Evolutionary conservation across 495 filamentous ascomycete genomes (phyloP), one percentile per base, ranked within the genome.

Genomic region (Penicillium riverlandense): DNA sequence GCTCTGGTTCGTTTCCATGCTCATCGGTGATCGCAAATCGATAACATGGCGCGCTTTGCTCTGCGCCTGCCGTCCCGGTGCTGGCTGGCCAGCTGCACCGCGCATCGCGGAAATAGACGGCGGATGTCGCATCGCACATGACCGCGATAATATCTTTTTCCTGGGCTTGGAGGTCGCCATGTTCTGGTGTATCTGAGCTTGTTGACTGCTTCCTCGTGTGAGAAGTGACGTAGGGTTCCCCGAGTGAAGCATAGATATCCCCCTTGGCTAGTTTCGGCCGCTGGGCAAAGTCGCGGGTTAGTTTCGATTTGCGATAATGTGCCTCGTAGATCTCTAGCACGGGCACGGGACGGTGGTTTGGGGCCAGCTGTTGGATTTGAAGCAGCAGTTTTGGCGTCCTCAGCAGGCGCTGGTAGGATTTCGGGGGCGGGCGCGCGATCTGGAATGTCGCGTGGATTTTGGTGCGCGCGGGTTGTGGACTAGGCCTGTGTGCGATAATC

Each of bases 311-410:
- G 32, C 61, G 53, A 10, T 55, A 45, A 27, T 63, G 55, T 11
- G 66, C 65, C 29, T 61, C 62, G 58, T 59, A 65, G 45, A 66
- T 49, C 35, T 65, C 66, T 2, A 70, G 54, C 15, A 70, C 59
- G 3, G 66, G 63, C 11, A 64, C 49, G 35, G 57, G 56, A 10
- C 58, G 55, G 35, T 53, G 38, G 4, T 63, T 53, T 29, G 43
- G 35, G 4, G 46, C 42, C 36, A 70, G 40, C 57, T 70, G 66
- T 54, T 70, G 66, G 45, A 70, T 61, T 55, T 70, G 66, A 6
- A 70, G 55, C 7, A 63, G 47, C 11, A 66, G 53, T 16, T 57
- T 60, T 6, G 66, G 49, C 31, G 55, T 49, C 36, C 68, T 47
- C 1, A 63, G 58, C n/a, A 67, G 49, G 2, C 48, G 35, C 33